Evolutionary conservation across 257 asterid species (phyloP).

Genomic region (Mitragyna speciosa): DNA sequence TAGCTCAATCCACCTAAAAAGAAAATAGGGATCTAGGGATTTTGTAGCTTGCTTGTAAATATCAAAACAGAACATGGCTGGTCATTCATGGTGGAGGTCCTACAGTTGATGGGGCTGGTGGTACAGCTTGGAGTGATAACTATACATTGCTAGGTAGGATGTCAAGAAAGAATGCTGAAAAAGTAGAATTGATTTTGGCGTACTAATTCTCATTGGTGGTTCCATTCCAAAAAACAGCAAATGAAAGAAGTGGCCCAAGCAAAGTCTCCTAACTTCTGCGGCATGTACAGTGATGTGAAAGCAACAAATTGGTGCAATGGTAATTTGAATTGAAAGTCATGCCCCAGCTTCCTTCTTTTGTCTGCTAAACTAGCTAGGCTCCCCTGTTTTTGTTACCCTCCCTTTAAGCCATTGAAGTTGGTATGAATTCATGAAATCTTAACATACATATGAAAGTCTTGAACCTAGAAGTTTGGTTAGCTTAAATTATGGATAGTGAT

Average conservation of each 20-base stretch:
- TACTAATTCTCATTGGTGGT: neutral
- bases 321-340: constrained; percentile 11
- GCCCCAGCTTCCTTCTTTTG: constrained; percentile 10
- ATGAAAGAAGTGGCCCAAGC: constrained; percentile 22
- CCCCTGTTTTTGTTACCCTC: neutral
- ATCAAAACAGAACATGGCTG: neutral
- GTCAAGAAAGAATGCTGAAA: constrained; percentile 25
- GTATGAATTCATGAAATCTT: neutral
- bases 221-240: neutral
- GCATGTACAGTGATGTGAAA: constrained; percentile 44
- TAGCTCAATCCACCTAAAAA: neutral
- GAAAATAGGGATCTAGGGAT: fast-evolving
- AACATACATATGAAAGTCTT: neutral
- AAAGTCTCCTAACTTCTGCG: constrained; percentile 35
- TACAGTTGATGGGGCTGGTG: constrained; percentile 9
- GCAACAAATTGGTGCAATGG: constrained; percentile 28
- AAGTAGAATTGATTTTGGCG: constrained; percentile 11
- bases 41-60: too few species aligned
- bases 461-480: neutral
- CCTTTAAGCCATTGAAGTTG: neutral
- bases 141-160: constrained; percentile 21
- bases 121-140: neutral
- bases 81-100: constrained; percentile 18
- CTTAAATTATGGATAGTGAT: too few species aligned
- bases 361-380: neutral